Base-by-base conservation (phyloP, 1,284 basidiomycete genomes). In the Ceratobasidium sp. region DNA sequence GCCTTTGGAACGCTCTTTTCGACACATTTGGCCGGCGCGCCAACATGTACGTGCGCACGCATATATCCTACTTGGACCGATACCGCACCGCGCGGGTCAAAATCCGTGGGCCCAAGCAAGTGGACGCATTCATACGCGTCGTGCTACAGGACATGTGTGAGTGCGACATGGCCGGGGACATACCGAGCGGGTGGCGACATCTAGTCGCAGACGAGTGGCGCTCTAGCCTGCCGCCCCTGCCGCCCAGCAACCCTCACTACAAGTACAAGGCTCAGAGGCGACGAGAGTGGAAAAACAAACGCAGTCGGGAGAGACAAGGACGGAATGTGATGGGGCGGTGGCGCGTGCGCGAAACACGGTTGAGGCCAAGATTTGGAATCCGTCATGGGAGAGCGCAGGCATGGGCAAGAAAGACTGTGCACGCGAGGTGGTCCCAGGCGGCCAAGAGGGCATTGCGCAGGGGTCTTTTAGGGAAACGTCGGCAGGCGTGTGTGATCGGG, bases 1-100 rank as follows among this genome's bases (percentile, higher is more conserved):
- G 84, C 44, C 90, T 91, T 78, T 91, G 87, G 81, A 90, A 90
- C 72, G 86, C 86, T 2, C 83, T 87, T 3, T 78, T 92, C 18
- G 79, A 81, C 16, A 80, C 87, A 25, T 85, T 87, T 75, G 78
- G 77, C 2, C 79, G 81, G 2, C 78, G 78, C n/a, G 76, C 78
- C 7, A 71, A 75, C 51, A 82, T 79, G 77, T 70, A 48, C 23
- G 54, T 70, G 12, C 67, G 56, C 11, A 60, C 67, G 5, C 21
- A 59, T 18, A 25, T 59, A 25, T 33, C 54, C 16, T 44, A 46
- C 18, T 5, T 14, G 16, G 28, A 40, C 30, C 54, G 67, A 42
- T 21, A 21, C 14, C 67, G 67, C 8, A 59, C 44, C 8, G 5
- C 30, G 1, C 51, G 23, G 36, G 36, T 23, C 21, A 42, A 23